These are phyloP conservation scores for Cryptococcus hybrid DNA, from an alignment of 1,284 basidiomycete species.

Conservation along the genomic window DNA sequence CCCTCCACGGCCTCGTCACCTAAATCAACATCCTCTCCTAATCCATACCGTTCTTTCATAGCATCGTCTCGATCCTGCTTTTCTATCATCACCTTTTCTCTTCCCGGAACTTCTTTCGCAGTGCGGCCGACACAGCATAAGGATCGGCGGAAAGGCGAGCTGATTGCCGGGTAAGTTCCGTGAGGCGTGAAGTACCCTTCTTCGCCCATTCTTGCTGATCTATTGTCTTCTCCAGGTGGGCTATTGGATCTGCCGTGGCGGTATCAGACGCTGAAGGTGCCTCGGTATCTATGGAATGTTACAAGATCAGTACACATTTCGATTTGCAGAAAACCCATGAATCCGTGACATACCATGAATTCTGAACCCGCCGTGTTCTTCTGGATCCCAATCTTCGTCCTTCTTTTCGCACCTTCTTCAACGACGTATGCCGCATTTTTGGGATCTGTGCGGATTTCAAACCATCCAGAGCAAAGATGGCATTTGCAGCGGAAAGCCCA, in stretches of 20 bases:
- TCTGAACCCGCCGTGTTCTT: conserved; percentile 90
- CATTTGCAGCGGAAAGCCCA: conserved; percentile 96
- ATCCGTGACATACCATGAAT: conserved; percentile 64
- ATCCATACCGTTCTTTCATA: conserved; percentile 68
- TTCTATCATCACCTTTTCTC: conserved; percentile 74
- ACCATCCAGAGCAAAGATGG: conserved; percentile 87
- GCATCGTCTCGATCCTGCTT: conserved; percentile 65
- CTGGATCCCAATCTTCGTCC: conserved; percentile 93
- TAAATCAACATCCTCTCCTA: conserved; percentile 57
- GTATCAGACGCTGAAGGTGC: conserved; percentile 55
- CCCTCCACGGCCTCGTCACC: conserved; percentile 30
- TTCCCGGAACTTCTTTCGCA: conserved; percentile 75
- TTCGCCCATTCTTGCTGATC: conserved; percentile 69
- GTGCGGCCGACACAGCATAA: conserved; percentile 68
- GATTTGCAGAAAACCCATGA: not conserved
- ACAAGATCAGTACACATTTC: not conserved
- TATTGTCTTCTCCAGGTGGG: conserved; percentile 80
- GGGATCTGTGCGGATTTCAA: conserved; percentile 96
- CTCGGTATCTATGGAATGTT: conserved; percentile 62
- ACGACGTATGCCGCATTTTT: conserved; percentile 98
- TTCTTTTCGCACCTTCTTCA: conserved; percentile 84
- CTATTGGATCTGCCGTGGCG: conserved; percentile 69
- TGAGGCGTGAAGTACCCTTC: conserved; percentile 70
- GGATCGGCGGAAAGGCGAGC: conserved; percentile 79
- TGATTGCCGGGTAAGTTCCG: conserved; percentile 69